Conservation (phyloP, 176 grass and related monocot species). For the Rhynchospora breviuscula region DNA sequence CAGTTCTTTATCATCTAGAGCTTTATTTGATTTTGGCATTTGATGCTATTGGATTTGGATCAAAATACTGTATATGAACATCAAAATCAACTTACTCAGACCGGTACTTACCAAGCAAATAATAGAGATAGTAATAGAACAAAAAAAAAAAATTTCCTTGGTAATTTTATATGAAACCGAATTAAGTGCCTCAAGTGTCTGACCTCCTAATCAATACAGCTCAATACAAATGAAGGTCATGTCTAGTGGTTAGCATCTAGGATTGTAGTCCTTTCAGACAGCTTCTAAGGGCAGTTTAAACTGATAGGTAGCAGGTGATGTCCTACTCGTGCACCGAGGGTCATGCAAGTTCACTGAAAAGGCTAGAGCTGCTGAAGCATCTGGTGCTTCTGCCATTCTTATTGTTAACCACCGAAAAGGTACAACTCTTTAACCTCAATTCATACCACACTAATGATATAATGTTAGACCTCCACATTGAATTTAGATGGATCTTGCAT, state of each 20-base stretch:
- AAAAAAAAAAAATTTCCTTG: not conserved
- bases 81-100: not conserved
- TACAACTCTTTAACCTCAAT: conserved; percentile 10
- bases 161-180: not conserved
- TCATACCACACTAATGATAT: not conserved
- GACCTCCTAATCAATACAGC: not conserved
- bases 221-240: not conserved
- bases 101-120: not conserved
- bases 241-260: not conserved
- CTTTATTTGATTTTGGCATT: not conserved
- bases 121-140: not conserved
- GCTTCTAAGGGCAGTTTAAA: not conserved
- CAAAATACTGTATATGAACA: not conserved
- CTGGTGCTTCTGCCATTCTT: conserved; percentile 94
- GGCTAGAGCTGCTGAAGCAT: conserved; percentile 60
- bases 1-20: not conserved
- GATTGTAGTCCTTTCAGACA: not conserved
- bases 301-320: conserved; percentile 65
- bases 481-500: not conserved
- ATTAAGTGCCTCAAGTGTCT: not conserved
- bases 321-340: conserved; percentile 77
- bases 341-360: conserved; percentile 82
- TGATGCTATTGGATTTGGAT: not conserved
- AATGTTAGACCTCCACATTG: not conserved
- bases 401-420: conserved; percentile 78